These are phyloP conservation scores for Wallacemonas sp. DNA, from an alignment of 208 protist genomes.

Conservation along the genomic window DNA sequence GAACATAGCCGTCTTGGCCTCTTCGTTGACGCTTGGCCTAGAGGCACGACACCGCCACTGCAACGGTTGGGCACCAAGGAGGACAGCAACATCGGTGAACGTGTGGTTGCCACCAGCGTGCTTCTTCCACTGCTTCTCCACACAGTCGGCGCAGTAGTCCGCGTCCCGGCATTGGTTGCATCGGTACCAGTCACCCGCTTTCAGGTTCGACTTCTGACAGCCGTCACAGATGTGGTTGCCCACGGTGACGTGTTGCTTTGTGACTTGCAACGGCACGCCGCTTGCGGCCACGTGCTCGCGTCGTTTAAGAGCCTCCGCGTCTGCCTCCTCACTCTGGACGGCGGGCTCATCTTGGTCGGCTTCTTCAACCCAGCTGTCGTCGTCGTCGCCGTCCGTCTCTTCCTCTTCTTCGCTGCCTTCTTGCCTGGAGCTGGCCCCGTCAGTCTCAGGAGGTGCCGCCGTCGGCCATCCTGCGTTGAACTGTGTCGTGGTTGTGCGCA, in stretches of 20 bases:
- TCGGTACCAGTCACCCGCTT: conserved; percentile 69
- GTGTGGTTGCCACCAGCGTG: conserved; percentile 43
- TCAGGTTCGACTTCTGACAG: conserved; percentile 38
- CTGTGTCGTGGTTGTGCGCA: conserved; percentile 2
- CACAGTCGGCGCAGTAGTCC: conserved; percentile 71
- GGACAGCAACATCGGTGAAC: conserved; percentile 73
- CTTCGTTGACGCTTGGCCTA: conserved; percentile 18
- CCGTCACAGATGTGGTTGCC: conserved; percentile 59
- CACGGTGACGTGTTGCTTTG: conserved; percentile 19
- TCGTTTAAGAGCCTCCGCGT: neutral
- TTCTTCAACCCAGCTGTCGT: neutral
- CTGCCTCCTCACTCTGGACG: neutral
- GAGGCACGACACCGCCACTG: neutral
- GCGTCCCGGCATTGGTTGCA: conserved; percentile 77
- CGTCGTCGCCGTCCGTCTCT: neutral
- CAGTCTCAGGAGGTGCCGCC: no score
- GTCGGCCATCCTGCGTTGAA: no score
- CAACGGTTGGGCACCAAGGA: conserved; percentile 13
- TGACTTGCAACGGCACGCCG: neutral
- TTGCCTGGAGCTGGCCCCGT: no score
- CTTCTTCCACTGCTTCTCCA: conserved; percentile 42
- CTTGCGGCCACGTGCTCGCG: neutral
- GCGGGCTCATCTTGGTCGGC: neutral
- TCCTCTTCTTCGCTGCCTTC: conserved; percentile 38
- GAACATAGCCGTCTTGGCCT: conserved; percentile 41